Percentiles rank a stretch among this genome's conserved stretches.
These are phyloP conservation scores for Botrytis hyacinthi DNA, from an alignment of 2,329 filamentous ascomycete species.

Conservation along the genomic window DNA sequence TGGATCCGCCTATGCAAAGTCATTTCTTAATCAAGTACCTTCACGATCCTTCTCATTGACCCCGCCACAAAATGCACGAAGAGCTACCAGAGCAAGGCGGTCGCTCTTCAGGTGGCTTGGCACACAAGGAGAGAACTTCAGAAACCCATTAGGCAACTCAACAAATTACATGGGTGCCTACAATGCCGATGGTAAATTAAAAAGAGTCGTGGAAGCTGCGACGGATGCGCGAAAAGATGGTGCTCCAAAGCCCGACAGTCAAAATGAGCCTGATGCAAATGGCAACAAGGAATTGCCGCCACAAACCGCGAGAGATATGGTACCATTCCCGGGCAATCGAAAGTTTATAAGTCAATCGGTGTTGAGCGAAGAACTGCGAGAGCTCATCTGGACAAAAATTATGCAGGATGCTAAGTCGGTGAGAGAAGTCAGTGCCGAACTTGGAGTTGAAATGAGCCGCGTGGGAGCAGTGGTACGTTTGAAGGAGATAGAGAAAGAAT, in stretches of 20 bases:
- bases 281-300: slow-evolving; percentile 28
- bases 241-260: slow-evolving; percentile 10
- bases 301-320: slow-evolving; percentile 29
- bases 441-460: slow-evolving; percentile 65
- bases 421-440: slow-evolving; percentile 60
- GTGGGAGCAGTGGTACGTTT: slow-evolving; percentile 68
- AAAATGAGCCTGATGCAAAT: slow-evolving; percentile 8
- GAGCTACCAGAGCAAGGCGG: slow-evolving; percentile 35
- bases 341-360: slow-evolving; percentile 60
- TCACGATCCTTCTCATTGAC: slow-evolving; percentile 39
- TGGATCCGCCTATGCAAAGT: slow-evolving; percentile 28
- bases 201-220: slow-evolving; percentile 27
- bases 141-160: slow-evolving; percentile 33
- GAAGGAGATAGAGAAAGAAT: slow-evolving; percentile 66
- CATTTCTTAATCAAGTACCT: slow-evolving; percentile 28
- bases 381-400: slow-evolving; percentile 61
- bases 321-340: slow-evolving; percentile 62
- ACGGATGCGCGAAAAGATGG: slow-evolving; percentile 3
- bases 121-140: slow-evolving; percentile 31
- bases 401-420: slow-evolving; percentile 55
- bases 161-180: slow-evolving; percentile 40
- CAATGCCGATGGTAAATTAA: slow-evolving; percentile 33
- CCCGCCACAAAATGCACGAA: slow-evolving; percentile 27
- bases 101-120: slow-evolving; percentile 37
- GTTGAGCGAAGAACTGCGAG: slow-evolving; percentile 61